phyloP scores from a whole-genome alignment of 1,139 yeast species.

The Scheffersomyces lignicola region DNA sequence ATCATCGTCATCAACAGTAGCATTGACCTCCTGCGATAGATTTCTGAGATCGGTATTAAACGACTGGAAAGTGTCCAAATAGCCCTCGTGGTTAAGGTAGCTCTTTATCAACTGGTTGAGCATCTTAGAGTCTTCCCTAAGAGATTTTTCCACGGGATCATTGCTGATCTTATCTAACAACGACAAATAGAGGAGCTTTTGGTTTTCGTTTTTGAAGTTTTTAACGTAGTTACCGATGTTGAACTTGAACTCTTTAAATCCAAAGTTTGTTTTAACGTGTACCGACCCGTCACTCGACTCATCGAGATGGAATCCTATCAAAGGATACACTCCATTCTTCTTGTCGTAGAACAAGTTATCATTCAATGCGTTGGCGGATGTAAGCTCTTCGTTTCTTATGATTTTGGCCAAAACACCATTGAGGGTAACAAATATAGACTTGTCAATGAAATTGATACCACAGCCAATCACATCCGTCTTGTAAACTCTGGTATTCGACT shows the following conservation, averaged over 20 bases:
- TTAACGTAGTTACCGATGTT: slow-evolving; percentile 70
- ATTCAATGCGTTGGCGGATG: slow-evolving; percentile 21
- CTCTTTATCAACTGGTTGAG: slow-evolving; percentile 62
- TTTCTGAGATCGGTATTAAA: slow-evolving; percentile 49
- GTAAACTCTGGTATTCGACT: slow-evolving; percentile 15
- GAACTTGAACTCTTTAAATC: slow-evolving; percentile 64
- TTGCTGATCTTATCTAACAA: slow-evolving; percentile 11
- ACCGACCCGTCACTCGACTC: slow-evolving; percentile 18
- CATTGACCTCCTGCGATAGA: slow-evolving; percentile 25
- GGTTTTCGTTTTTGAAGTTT: slow-evolving; percentile 31
- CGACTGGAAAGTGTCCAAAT: slow-evolving; percentile 63
- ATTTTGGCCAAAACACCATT: slow-evolving; percentile 62
- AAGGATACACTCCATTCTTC: slow-evolving; percentile 34
- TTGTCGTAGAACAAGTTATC: slow-evolving; percentile 29
- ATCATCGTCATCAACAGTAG: slow-evolving; percentile 13
- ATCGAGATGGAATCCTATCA: slow-evolving; percentile 41
- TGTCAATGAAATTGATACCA: slow-evolving; percentile 71
- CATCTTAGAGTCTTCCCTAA: slow-evolving; percentile 30
- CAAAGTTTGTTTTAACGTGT: slow-evolving; percentile 66
- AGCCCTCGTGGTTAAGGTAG: slow-evolving; percentile 75
- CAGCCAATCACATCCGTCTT: slow-evolving; percentile 73
- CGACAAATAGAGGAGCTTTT: slow-evolving; percentile 14
- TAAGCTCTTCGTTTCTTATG: slow-evolving; percentile 32
- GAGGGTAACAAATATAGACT: slow-evolving; percentile 72
- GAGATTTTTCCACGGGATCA: slow-evolving; percentile 18